A percentile compares a stretch with the other conserved stretches of the same genome.
These are phyloP conservation scores for Penicillium cosmopolitanum DNA, from an alignment of 495 filamentous ascomycete genomes.

Conservation along the genomic window DNA sequence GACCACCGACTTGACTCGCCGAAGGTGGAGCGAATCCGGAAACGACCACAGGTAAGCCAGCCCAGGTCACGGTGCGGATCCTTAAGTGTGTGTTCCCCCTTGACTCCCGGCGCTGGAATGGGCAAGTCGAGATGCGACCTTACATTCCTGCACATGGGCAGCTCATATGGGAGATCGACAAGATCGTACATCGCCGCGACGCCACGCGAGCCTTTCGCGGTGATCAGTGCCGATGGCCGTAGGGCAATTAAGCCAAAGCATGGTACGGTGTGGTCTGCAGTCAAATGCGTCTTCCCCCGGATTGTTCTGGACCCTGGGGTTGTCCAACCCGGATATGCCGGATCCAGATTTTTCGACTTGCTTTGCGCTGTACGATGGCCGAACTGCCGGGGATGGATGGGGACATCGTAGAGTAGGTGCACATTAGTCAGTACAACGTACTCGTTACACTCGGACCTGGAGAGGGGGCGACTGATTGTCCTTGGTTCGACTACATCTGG, in stretches of 20 bases:
- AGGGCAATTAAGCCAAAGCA: background rate
- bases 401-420: too few relatives aligned
- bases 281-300: background rate
- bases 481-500: background rate
- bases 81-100: background rate
- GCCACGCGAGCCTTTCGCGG: slow-evolving; percentile 25
- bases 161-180: slow-evolving; percentile 19
- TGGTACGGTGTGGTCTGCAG: background rate
- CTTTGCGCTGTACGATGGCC: background rate
- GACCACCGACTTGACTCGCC: slow-evolving; percentile 15
- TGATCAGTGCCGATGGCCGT: background rate
- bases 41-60: slow-evolving; percentile 14
- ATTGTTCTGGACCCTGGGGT: background rate
- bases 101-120: slow-evolving; percentile 5
- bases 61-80: too few relatives aligned
- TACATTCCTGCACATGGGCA: slow-evolving; percentile 26
- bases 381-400: background rate
- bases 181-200: slow-evolving; percentile 18
- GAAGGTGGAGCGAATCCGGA: slow-evolving; percentile 22
- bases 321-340: slow-evolving; percentile 14
- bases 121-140: slow-evolving; percentile 15
- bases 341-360: background rate
- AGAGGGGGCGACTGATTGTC: background rate
- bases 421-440: too few relatives aligned
- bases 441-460: too few relatives aligned